Conservation (phyloP, 768 basidiomycete species). For the Leccinum subgranulosum region DNA sequence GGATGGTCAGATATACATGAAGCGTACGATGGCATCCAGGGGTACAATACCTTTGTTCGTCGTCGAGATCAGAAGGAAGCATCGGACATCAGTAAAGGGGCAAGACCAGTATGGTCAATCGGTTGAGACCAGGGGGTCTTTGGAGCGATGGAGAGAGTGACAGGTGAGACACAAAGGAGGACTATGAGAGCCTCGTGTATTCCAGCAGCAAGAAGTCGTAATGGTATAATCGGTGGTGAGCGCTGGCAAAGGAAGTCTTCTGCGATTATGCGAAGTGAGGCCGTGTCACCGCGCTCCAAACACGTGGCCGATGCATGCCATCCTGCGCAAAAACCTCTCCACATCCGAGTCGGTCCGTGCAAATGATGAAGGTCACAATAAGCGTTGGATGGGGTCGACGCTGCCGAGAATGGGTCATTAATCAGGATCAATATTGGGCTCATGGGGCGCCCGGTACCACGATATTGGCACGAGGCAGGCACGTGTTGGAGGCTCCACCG, state of each 20-base stretch:
- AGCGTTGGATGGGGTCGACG: slow-evolving; percentile 4
- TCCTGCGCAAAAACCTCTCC: not conserved
- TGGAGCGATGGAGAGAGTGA: not conserved
- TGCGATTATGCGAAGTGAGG: slow-evolving; percentile 12
- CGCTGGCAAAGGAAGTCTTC: slow-evolving; percentile 9
- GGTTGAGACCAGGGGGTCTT: not conserved
- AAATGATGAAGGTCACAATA: slow-evolving; percentile 4
- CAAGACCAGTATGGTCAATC: slow-evolving; percentile 1
- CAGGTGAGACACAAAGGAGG: slow-evolving; percentile 7
- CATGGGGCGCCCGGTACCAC: slow-evolving; percentile 17
- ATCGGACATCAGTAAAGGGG: slow-evolving; percentile 21
- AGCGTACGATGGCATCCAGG: not conserved
- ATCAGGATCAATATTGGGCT: slow-evolving; percentile 15
- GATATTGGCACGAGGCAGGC: slow-evolving; percentile 14
- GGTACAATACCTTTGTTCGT: slow-evolving; percentile 24
- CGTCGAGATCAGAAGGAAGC: slow-evolving; percentile 28
- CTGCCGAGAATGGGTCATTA: slow-evolving; percentile 7
- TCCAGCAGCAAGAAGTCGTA: slow-evolving; percentile 25
- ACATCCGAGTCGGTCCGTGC: slow-evolving; percentile 13
- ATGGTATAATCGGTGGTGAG: slow-evolving; percentile 12
- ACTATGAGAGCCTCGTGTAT: slow-evolving; percentile 24
- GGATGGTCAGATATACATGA: not conserved
- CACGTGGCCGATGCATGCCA: slow-evolving; percentile 28
- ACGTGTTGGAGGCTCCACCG: slow-evolving; percentile 6
- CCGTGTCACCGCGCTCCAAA: slow-evolving; percentile 11